Evolutionary conservation across 306 rosid species (phyloP), one percentile per base, ranked within the genome.

Genomic region (Calophaca sinica): DNA sequence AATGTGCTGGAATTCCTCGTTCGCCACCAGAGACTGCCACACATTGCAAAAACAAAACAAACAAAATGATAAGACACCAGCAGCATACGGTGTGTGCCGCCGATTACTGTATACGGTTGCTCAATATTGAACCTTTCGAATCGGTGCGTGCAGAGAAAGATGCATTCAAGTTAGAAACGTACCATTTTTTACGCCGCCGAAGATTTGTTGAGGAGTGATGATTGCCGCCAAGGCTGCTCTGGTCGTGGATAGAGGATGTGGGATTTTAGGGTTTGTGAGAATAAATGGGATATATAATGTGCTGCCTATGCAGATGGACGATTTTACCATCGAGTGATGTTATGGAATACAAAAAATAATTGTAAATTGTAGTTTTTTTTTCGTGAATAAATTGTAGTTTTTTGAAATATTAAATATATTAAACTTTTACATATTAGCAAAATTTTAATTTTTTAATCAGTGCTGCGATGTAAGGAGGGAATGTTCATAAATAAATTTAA

Each of bases 1-100:
- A 44, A 86, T 86, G 79, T 86, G 89, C 85, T 83, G 89, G 46
- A 86, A 86, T 0, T 86, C 89, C 59, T 86, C 89, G 58, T 86
- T 86, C 6, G 89, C 89, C 39, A 86, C 89, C 51, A 86, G 74
- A 62, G 89, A 70, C 89, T 86, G 70, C 6, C 1, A 70, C 8
- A 45, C 0, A 41, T 4, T 42, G 64, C 2, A 68, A 51, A 5
- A 33, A 28, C 0, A 62, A 26, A 10, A 20, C 26, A 20, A 20
- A 20, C n/a, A 20, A 20, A 7, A 1, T 3, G 9, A 32, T 31
- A 8, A 54, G n/a, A 54, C 5, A 49, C 15, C 6, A 49, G 20
- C 6, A 49, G 20, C 7, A 49, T 11, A 3, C 3, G 20, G 15
- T 3, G 20, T 31, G 29, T 2, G 28, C 57, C 6, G 44, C 44